Base-by-base conservation (phyloP, 352 stramenopile species). In the Phytophthora colocasiae region DNA sequence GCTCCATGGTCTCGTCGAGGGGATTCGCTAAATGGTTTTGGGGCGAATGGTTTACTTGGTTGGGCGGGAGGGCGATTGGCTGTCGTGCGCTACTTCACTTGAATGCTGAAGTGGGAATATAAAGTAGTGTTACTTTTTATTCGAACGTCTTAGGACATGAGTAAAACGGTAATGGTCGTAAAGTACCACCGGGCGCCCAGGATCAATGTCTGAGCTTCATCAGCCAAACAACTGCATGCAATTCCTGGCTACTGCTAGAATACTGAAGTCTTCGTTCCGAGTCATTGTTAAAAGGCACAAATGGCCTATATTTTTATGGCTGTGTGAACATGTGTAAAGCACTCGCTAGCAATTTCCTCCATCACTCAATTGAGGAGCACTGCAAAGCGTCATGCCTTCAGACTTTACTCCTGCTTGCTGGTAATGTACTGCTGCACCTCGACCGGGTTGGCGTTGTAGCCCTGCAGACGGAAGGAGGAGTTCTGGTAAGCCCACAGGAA, bases 401-500 rank as follows among this genome's bases (percentile, higher is more conserved):
- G 39, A 29, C 10, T 27, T 49, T 70, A 75, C 31, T 71, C 24
- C 45, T 77, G 26, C 63, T 80, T 80, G 58, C 32, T 77, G 29
- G 58, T 83, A 43, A 91, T 88, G 77, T 88, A 89, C 63, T 83
- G 77, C 70, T 81, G 65, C 43, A 92, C 83, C 56, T 92, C 81
- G 41, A 73, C 65, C 40, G 55, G 58, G 68, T 92, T 93, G 22
- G 71, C 59, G 53, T 83, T 74, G 75, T 81, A 92, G 41, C 87
- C 85, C 71, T 93, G 82, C 44, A 95, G 81, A 66, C 84, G 82
- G 67, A 92, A 89, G 27, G 75, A 87, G 59, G 84, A 93, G 75
- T 83, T 93, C 78, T 95, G 85, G 70, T 85, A 95, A 27, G 87
- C 83, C 78, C 77, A 91, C 66, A 95, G 40, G 60, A 90, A 91